These are phyloP conservation scores for Boechera divaricarpa DNA, from an alignment of 345 rosid genomes.

Conservation along the genomic window DNA sequence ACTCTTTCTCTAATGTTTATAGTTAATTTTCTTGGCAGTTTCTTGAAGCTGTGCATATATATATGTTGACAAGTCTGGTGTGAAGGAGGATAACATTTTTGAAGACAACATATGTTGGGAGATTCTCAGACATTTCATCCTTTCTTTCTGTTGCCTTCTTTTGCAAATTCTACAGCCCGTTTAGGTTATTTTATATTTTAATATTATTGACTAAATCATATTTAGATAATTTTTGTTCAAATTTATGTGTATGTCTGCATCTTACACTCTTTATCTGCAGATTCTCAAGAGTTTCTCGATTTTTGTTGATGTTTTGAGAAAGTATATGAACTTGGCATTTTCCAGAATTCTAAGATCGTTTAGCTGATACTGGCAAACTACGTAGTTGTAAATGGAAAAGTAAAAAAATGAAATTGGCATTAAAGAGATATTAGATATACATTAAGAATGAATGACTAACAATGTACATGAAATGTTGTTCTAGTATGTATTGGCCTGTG, in stretches of 20 bases:
- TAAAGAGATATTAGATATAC: slow-evolving; percentile 4
- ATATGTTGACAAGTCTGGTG: slow-evolving; percentile 12
- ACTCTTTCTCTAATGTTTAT: neutral
- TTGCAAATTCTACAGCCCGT: slow-evolving; percentile 8
- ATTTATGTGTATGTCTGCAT: slow-evolving; percentile 14
- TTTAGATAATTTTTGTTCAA: slow-evolving; percentile 21
- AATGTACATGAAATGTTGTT: slow-evolving; percentile 35
- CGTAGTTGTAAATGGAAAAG: too few species aligned
- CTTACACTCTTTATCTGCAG: slow-evolving; percentile 10
- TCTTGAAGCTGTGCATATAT: slow-evolving; percentile 32
- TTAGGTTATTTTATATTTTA: slow-evolving; percentile 11
- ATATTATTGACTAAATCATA: slow-evolving; percentile 2
- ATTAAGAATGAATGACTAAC: slow-evolving; percentile 26
- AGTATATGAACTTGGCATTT: neutral
- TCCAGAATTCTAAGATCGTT: neutral
- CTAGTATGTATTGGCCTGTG: slow-evolving; percentile 29
- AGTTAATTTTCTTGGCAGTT: slow-evolving; percentile 23
- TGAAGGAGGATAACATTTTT: slow-evolving; percentile 30
- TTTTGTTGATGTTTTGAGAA: slow-evolving; percentile 4
- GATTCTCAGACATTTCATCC: slow-evolving; percentile 29
- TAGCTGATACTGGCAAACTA: neutral
- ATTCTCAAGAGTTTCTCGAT: neutral
- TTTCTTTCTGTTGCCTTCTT: slow-evolving; percentile 26
- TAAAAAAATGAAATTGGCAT: neutral
- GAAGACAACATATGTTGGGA: slow-evolving; percentile 25